A percentile compares a stretch with the other conserved stretches of the same genome.
phyloP scores from a whole-genome alignment of 306 rosid genomes.

The Medicago truncatula region DNA sequence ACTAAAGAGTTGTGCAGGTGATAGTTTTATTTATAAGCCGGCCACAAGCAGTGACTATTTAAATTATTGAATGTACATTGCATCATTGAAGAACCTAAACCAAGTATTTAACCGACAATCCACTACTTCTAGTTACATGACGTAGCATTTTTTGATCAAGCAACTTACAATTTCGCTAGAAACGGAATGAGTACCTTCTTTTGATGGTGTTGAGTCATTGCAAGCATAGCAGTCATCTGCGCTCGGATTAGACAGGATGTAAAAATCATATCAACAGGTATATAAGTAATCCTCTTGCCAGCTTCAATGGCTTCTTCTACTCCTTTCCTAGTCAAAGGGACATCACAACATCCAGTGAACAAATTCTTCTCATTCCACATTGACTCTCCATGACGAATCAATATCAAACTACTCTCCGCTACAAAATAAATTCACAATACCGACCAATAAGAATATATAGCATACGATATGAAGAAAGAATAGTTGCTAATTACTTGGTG shows the following conservation, averaged over 20 bases:
- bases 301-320: conserved; percentile 96
- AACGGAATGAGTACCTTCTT: conserved; percentile 62
- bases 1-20: conserved; percentile 13
- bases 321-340: conserved; percentile 88
- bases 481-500: conserved; percentile 39
- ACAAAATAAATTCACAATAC: conserved; percentile 23
- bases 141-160: too few species aligned
- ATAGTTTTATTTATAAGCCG: conserved; percentile 24
- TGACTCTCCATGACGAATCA: conserved; percentile 94
- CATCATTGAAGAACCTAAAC: not conserved
- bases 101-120: too few species aligned
- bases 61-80: not conserved
- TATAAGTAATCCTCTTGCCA: conserved; percentile 89
- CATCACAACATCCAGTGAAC: conserved; percentile 97
- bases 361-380: conserved; percentile 94
- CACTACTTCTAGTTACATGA: too few species aligned
- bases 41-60: not conserved
- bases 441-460: not conserved
- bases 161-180: not conserved
- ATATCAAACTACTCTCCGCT: conserved; percentile 82
- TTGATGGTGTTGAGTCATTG: conserved; percentile 85
- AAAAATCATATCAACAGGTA: conserved; percentile 85
- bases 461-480: not conserved
- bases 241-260: conserved; percentile 88
- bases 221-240: conserved; percentile 98